phyloP scores from a whole-genome alignment of 495 filamentous ascomycete genomes.

The Cudoniella acicularis region DNA sequence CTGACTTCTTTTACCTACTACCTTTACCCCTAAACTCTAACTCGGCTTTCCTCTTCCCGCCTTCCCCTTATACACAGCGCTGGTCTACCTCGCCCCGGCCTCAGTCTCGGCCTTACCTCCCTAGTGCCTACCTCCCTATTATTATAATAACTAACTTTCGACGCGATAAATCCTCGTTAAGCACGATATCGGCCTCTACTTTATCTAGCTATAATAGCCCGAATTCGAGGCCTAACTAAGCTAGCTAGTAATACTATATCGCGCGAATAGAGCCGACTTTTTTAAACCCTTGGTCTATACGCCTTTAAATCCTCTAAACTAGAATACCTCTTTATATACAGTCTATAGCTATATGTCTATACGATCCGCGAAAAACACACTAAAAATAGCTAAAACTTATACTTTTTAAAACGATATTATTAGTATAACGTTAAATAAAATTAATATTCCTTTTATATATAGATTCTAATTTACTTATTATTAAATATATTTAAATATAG shows the following conservation, averaged over 20 bases:
- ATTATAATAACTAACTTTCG: background rate
- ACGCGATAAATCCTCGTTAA: background rate
- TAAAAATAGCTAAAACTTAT: too few species aligned
- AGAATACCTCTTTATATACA: background rate
- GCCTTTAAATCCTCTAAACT: background rate
- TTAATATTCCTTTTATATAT: too few species aligned
- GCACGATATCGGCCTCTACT: background rate
- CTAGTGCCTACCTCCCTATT: background rate
- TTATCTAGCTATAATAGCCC: background rate
- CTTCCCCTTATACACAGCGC: background rate
- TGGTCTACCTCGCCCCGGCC: conserved; percentile 13
- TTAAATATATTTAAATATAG: too few species aligned
- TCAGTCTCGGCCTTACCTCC: conserved; percentile 3
- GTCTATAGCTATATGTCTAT: too few species aligned
- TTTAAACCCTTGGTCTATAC: too few species aligned
- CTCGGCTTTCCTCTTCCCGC: background rate
- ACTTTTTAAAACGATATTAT: too few species aligned
- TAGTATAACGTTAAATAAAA: too few species aligned
- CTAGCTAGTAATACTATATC: background rate
- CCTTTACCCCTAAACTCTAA: conserved; percentile 2
- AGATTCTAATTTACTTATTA: too few species aligned
- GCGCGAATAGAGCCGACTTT: background rate
- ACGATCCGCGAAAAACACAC: too few species aligned
- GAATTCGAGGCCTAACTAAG: conserved; percentile 1
- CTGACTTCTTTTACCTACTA: conserved; percentile 3